These are phyloP conservation scores for Hirschfeldia incana DNA, from an alignment of 345 rosid genomes.

Conservation along the genomic window DNA sequence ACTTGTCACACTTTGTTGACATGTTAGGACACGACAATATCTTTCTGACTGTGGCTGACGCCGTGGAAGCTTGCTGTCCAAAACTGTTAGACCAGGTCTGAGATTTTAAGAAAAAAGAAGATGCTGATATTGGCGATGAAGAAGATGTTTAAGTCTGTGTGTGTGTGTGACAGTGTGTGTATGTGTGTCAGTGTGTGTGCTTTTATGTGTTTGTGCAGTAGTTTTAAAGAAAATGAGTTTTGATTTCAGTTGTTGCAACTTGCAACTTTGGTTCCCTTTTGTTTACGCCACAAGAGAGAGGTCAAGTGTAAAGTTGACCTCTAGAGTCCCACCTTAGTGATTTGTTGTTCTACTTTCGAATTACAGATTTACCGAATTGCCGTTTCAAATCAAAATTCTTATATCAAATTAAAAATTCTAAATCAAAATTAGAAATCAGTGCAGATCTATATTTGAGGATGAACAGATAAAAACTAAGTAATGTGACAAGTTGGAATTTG, in stretches of 20 bases:
- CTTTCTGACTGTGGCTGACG: conserved; percentile 84
- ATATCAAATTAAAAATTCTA: no score
- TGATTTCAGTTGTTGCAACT: not conserved
- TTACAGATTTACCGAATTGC: no score
- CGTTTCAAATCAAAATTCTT: no score
- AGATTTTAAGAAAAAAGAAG: not conserved
- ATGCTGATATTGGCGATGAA: conserved; percentile 15
- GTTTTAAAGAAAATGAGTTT: conserved; percentile 18
- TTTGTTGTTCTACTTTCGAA: no score
- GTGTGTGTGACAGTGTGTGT: no score
- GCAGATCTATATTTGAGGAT: no score
- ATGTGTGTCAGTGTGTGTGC: no score
- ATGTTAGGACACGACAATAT: conserved; percentile 62
- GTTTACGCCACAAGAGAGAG: not conserved
- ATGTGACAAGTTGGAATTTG: no score
- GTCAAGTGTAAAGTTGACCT: conserved; percentile 23
- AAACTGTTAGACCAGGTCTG: conserved; percentile 48
- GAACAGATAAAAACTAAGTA: no score
- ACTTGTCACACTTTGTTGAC: conserved; percentile 52
- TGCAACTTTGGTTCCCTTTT: not conserved
- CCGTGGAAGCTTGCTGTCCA: conserved; percentile 65
- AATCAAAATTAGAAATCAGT: no score
- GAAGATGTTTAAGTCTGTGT: not conserved
- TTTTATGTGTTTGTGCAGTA: conserved; percentile 30
- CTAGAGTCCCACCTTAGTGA: not conserved